Percentiles rank a stretch among this genome's conserved stretches.
phyloP scores from a whole-genome alignment of 2,329 filamentous ascomycete species.

The Colletotrichum tanaceti region DNA sequence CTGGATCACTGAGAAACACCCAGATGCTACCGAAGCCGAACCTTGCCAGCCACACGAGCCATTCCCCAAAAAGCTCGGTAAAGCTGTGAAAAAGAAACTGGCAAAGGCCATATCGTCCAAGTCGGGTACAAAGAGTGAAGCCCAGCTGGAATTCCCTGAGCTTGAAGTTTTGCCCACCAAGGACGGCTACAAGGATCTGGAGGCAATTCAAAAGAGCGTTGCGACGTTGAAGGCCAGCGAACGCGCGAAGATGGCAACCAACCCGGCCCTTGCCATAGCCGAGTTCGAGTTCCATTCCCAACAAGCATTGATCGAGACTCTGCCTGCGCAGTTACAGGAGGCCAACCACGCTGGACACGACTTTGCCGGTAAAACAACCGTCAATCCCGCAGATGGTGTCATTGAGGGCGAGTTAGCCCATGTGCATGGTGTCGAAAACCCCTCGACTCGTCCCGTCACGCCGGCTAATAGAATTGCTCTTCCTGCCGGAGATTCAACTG shows the following conservation, averaged over 20 bases:
- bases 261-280: slow-evolving; percentile 25
- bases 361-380: not conserved
- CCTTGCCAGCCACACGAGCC: slow-evolving; percentile 36
- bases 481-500: slow-evolving; percentile 22
- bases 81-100: slow-evolving; percentile 46
- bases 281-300: slow-evolving; percentile 20
- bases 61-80: slow-evolving; percentile 48
- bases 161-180: slow-evolving; percentile 50
- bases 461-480: slow-evolving; percentile 15
- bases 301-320: slow-evolving; percentile 3
- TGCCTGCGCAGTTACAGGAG: slow-evolving; percentile 15
- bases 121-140: slow-evolving; percentile 1
- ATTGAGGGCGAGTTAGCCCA: not conserved
- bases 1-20: slow-evolving; percentile 26
- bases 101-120: slow-evolving; percentile 44
- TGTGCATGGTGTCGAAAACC: not conserved
- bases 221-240: slow-evolving; percentile 45
- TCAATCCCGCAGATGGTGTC: not conserved
- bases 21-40: not conserved
- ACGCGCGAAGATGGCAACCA: slow-evolving; percentile 23
- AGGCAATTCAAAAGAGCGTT: slow-evolving; percentile 49
- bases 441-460: slow-evolving; percentile 29
- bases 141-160: slow-evolving; percentile 50
- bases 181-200: slow-evolving; percentile 48
- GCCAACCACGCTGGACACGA: slow-evolving; percentile 23